Evolutionary conservation across 164 flowering plant genomes (phyloP).

Genomic region (Chimonanthus praecox): DNA sequence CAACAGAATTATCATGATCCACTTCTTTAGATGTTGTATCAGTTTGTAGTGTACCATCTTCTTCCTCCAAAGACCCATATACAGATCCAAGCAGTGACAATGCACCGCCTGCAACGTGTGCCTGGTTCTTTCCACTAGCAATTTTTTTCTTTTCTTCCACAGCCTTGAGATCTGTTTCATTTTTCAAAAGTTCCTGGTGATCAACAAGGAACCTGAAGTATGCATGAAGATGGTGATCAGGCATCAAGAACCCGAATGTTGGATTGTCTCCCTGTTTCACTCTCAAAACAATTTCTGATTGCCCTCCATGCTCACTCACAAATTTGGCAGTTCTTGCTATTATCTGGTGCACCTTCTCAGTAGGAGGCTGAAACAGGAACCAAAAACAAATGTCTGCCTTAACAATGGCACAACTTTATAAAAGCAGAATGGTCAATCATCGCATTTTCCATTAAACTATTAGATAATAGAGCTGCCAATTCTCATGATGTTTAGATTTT

Average conservation of each 20-base stretch:
- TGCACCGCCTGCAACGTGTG: conserved; percentile 46
- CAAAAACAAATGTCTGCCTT: conserved; percentile 14
- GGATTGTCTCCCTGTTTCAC: conserved; percentile 97
- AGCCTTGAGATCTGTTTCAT: conserved; percentile 31
- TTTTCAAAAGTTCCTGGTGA: conserved; percentile 50
- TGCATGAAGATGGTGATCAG: conserved; percentile 78
- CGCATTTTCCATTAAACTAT: conserved; percentile 11
- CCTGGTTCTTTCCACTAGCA: conserved; percentile 20
- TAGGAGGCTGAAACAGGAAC: conserved; percentile 70
- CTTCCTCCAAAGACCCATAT: conserved; percentile 87
- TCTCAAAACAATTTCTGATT: conserved; percentile 86
- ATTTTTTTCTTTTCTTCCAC: conserved; percentile 29
- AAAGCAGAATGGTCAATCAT: neutral
- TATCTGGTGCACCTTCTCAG: conserved; percentile 93
- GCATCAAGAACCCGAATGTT: conserved; percentile 97
- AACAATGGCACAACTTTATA: conserved; percentile 12
- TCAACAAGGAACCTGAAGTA: conserved; percentile 93
- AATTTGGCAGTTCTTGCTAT: conserved; percentile 89
- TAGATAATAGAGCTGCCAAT: conserved; percentile 16
- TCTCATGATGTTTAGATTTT: conserved; percentile 28
- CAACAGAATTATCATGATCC: conserved; percentile 16
- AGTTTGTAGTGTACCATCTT: conserved; percentile 42
- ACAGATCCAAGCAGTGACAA: conserved; percentile 83
- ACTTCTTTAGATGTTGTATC: conserved; percentile 17
- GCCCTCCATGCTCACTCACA: conserved; percentile 89